Conservation (phyloP, 805 yeast species). For the Candida germanica region DNA sequence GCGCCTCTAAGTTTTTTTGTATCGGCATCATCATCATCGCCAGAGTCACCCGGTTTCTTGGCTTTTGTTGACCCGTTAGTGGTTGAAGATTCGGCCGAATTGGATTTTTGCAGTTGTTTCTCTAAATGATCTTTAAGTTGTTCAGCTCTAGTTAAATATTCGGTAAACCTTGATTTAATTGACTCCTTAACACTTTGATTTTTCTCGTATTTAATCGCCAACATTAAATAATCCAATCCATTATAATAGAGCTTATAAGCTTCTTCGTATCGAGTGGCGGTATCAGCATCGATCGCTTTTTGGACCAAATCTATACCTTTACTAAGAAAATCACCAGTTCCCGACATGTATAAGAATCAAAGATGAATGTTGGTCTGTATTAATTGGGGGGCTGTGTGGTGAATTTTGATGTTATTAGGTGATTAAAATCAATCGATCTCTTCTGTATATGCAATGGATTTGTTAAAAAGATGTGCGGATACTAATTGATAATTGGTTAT, state of each 20-base stretch:
- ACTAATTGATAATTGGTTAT: too few species aligned
- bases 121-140: conserved; percentile 87
- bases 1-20: conserved; percentile 89
- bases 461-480: too few species aligned
- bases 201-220: conserved; percentile 90
- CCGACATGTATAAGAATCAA: conserved; percentile 7
- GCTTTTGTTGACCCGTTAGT: conserved; percentile 58
- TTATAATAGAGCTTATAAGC: conserved; percentile 91
- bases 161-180: conserved; percentile 84
- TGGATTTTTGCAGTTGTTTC: conserved; percentile 47
- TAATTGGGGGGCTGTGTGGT: too few species aligned
- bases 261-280: conserved; percentile 85
- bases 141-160: conserved; percentile 89
- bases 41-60: conserved; percentile 43
- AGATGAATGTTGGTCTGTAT: too few species aligned
- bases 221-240: conserved; percentile 91
- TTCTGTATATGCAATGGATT: too few species aligned
- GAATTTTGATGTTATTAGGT: too few species aligned
- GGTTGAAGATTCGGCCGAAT: conserved; percentile 49
- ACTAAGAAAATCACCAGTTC: conserved; percentile 62
- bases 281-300: conserved; percentile 92
- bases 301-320: conserved; percentile 95
- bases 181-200: conserved; percentile 86
- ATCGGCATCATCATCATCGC: conserved; percentile 68
- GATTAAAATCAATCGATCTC: too few species aligned